Base-by-base conservation (phyloP, 2,329 filamentous ascomycete genomes). In the Phyllosticta ampelicida region DNA sequence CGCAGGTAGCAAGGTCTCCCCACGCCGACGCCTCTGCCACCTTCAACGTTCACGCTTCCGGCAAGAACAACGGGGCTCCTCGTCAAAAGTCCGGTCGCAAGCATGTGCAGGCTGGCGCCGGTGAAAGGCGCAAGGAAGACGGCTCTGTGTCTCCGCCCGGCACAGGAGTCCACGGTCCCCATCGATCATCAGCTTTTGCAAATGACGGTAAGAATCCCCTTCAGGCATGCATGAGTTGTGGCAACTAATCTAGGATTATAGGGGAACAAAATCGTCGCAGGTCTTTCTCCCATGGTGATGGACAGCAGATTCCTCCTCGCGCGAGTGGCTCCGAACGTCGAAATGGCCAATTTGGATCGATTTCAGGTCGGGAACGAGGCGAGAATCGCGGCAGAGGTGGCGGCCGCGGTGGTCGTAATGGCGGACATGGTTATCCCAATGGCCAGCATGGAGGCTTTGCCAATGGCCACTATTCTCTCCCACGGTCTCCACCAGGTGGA, bases 351-450 rank as follows among this genome's bases (percentile, higher is more conserved):
- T 73, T 65, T 60, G 64, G 66, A 23, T 69, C 70, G 1, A 70
- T 75, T 53, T 66, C 73, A 52, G 66, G 63, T 30, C 69, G 77
- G 48, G 71, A 75, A 61, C 78, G 80, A 59, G 74, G 73, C 59
- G 70, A 69, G 49, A 66, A 71, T 55, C 71, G 76, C 61, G 66
- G 66, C 23, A 74, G 78, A 60, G 78, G 78, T 56, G 73, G 74
- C 19, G 73, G 66, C 55, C 75, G 77, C 60, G 75, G 75, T 50
- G 73, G 74, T 49, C 72, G 78, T 55, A 68, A 65, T 48, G 68
- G 67, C 19, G 65, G 61, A 61, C 63, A 74, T 65, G 61, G 63
- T 21, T 65, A 66, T 55, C 66, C 71, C 60, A 61, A 57, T 58
- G 56, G 64, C 49, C 62, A 61, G 53, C 59, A 61, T 48, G 61